phyloP scores from a whole-genome alignment of 139 green algal species.

The Zygnema cylindricum region DNA sequence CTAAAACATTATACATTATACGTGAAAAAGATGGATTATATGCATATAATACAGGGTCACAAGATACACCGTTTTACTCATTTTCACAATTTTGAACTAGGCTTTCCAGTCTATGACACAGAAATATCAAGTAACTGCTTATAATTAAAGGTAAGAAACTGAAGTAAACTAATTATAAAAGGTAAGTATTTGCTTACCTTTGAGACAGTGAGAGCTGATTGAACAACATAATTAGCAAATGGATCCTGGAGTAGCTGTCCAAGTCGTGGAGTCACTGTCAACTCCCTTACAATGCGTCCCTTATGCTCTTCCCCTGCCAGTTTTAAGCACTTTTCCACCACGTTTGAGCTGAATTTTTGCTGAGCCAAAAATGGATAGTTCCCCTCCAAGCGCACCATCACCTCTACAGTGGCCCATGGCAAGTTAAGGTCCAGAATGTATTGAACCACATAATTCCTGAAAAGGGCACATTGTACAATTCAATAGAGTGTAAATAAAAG shows the following conservation, averaged over 20 bases:
- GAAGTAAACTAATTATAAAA: no score
- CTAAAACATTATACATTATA: no score
- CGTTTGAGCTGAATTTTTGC: constrained; percentile 98
- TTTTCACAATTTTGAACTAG: neutral
- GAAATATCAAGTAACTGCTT: neutral
- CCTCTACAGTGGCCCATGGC: constrained; percentile 71
- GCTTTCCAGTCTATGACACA: neutral
- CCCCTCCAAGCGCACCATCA: constrained; percentile 83
- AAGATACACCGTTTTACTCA: no score
- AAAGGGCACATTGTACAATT: no score
- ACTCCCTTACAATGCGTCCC: constrained; percentile 83
- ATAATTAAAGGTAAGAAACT: no score
- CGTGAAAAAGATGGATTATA: no score
- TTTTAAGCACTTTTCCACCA: constrained; percentile 99
- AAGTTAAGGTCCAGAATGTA: constrained; percentile 96
- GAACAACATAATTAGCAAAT: constrained; percentile 95
- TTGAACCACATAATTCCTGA: constrained; percentile 98
- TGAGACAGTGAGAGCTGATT: constrained; percentile 66
- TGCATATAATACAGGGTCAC: no score
- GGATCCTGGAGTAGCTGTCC: constrained; percentile 82
- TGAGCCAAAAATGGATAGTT: constrained; percentile 85
- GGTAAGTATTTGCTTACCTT: constrained; percentile 61
- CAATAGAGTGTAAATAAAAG: no score
- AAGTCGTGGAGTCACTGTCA: constrained; percentile 78
- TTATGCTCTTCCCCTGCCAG: constrained; percentile 76